Evolutionary conservation across 768 basidiomycete genomes (phyloP), one percentile per base, ranked within the genome.

Genomic region (Pleurotus ostreatus): DNA sequence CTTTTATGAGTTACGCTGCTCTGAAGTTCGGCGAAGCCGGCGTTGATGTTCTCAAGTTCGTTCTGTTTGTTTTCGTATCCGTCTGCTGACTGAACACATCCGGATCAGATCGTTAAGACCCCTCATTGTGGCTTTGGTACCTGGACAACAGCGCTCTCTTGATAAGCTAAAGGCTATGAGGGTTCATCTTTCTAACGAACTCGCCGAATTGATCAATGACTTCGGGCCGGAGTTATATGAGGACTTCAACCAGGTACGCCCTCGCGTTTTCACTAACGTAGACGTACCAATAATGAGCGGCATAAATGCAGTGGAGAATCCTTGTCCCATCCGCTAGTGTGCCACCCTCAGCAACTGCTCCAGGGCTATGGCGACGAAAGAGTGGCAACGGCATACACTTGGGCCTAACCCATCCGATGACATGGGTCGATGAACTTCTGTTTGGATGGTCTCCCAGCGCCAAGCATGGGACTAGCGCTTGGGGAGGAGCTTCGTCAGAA

Each of bases 21-120:
- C 80, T 98, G 52, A 96, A 97, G 70, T 98, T 98, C 64, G 96
- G 96, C 43, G 96, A 98, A 69, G 96, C 95, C 34, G 96, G 95
- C 20, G 88, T 97, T 84, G 96, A 98, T 64, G 94, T 98, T 23
- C 78, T 94, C 54, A 98, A 98, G 94, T 95, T 63, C 62, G 89
- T 72, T 4, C 11, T 25, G 20, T 40, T 34, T 9, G 20, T 8
- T 22, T 56, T 30, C 15, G 38, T 59, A n/a, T 48, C 47, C 4
- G 30, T n/a, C 16, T 44, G 48, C 16, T 49, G 25, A 25, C 37
- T 13, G 30, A 46, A 26, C 49, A 49, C 52, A 56, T 59, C 48
- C 48, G 55, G 63, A 9, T 55, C 57, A 97, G 94, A 69, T 97
- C 95, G 15, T 77, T 98, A 30, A 84, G 92, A 34, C 96, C 96